Conservation (phyloP, 2,329 filamentous ascomycete species). For the Diaporthe ampelina region DNA sequence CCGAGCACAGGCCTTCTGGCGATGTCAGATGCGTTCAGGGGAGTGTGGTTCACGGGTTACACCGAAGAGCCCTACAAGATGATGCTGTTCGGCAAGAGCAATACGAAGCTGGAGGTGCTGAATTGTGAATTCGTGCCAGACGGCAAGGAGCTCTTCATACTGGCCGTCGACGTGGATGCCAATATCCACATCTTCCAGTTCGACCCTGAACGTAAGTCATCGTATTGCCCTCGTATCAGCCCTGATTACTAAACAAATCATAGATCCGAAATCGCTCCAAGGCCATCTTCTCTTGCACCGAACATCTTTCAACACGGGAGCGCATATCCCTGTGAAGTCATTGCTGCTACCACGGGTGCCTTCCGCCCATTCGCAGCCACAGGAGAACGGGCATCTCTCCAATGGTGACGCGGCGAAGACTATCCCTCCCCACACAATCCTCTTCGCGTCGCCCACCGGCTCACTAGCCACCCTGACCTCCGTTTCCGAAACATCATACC, state of each 20-base stretch:
- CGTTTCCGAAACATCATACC: conserved; percentile 84
- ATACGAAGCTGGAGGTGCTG: conserved; percentile 82
- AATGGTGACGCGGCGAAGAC: conserved; percentile 46
- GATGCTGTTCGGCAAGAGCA: conserved; percentile 90
- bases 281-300: conserved; percentile 89
- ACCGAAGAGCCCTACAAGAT: conserved; percentile 97
- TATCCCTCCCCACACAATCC: conserved; percentile 62
- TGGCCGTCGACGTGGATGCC: conserved; percentile 86
- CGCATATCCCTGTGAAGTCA: conserved; percentile 80
- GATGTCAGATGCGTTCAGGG: conserved; percentile 91
- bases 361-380: conserved; percentile 49
- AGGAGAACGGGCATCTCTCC: conserved; percentile 48
- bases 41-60: conserved; percentile 96
- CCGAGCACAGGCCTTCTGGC: conserved; percentile 87
- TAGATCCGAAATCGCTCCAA: conserved; percentile 93
- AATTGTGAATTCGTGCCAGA: conserved; percentile 91
- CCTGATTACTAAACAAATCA: conserved; percentile 45
- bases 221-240: conserved; percentile 12
- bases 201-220: conserved; percentile 86
- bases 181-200: conserved; percentile 93
- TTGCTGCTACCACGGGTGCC: conserved; percentile 79
- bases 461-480: conserved; percentile 82
- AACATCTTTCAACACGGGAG: conserved; percentile 88
- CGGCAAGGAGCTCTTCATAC: conserved; percentile 83
- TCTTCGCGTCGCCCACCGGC: conserved; percentile 83